A percentile compares a stretch with the other conserved stretches of the same genome.
These are phyloP conservation scores for Sanguinoderma infundibulare DNA, from an alignment of 1,284 basidiomycete genomes.

Conservation along the genomic window DNA sequence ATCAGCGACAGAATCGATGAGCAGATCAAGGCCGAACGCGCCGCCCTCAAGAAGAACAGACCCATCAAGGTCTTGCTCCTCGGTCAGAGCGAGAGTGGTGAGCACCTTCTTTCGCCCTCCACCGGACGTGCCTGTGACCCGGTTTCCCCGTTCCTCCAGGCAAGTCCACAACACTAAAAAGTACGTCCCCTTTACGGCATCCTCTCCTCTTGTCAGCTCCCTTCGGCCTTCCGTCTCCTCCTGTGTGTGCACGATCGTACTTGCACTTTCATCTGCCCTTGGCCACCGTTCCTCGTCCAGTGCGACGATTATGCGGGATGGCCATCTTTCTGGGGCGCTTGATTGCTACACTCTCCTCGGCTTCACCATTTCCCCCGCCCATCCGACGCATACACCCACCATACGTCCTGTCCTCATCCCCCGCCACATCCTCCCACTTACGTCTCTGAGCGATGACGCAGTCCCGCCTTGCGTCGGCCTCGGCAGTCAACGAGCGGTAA, in stretches of 20 bases:
- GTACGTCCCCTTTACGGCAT: conserved; percentile 33
- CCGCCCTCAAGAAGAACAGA: conserved; percentile 53
- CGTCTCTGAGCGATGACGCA: neutral
- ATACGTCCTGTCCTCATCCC: neutral
- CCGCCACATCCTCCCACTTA: neutral
- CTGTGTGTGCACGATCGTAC: neutral
- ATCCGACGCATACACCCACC: neutral
- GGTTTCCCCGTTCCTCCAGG: conserved; percentile 36
- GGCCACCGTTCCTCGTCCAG: neutral
- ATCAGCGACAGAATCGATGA: conserved; percentile 70
- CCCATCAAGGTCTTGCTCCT: conserved; percentile 63
- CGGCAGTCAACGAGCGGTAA: neutral
- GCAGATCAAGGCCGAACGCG: conserved; percentile 54
- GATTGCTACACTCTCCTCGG: neutral
- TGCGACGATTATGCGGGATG: neutral
- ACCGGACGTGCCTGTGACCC: neutral
- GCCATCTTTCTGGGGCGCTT: neutral
- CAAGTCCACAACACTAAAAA: conserved; percentile 58
- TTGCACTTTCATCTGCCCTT: neutral
- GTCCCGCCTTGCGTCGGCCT: neutral
- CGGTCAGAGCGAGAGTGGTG: conserved; percentile 77
- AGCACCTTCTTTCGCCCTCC: conserved; percentile 33
- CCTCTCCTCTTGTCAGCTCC: neutral
- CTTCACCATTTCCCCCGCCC: too few relatives aligned
- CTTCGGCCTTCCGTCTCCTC: neutral